Percentiles rank a stretch among this genome's conserved stretches.
Evolutionary conservation across 768 basidiomycete genomes (phyloP).

Genomic region (Ephemerocybe angulata): DNA sequence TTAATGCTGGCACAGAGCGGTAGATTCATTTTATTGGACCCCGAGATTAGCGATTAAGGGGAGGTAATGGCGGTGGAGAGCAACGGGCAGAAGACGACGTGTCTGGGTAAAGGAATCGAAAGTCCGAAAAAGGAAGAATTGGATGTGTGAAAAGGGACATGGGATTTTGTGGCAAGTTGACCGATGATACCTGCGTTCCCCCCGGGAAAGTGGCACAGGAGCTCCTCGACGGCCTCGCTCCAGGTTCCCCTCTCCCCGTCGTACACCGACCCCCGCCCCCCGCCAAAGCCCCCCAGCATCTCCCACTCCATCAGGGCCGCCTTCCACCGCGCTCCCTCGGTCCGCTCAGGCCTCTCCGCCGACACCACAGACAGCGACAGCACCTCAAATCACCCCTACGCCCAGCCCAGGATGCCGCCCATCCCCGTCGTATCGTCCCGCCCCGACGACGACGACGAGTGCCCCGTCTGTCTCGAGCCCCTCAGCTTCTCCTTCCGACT

Average conservation of each 20-base stretch:
- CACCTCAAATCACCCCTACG: conserved; percentile 48
- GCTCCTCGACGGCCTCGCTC: conserved; percentile 13
- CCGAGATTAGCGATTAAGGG: neutral
- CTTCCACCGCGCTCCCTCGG: conserved; percentile 43
- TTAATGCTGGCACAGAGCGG: no score
- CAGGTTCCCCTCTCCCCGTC: conserved; percentile 44
- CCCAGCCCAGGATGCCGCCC: conserved; percentile 59
- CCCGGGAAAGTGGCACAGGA: neutral
- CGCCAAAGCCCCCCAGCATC: conserved; percentile 33
- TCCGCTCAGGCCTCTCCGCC: conserved; percentile 48
- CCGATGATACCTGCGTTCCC: neutral
- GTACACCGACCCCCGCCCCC: conserved; percentile 34
- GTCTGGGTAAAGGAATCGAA: conserved; percentile 9
- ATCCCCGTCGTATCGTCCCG: conserved; percentile 69
- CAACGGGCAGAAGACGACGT: neutral
- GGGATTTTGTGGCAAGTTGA: neutral
- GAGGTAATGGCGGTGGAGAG: neutral
- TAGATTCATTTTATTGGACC: no score
- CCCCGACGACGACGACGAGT: conserved; percentile 80
- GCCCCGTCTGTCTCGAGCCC: conserved; percentile 95
- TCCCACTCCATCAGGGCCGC: conserved; percentile 20
- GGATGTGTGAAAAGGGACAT: neutral
- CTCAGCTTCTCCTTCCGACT: conserved; percentile 90
- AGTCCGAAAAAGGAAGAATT: conserved; percentile 11
- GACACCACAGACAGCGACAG: conserved; percentile 39